A percentile compares a stretch with the other conserved stretches of the same genome.
Conservation (phyloP, 2,329 filamentous ascomycete genomes). For the Monosporascus sp. region DNA sequence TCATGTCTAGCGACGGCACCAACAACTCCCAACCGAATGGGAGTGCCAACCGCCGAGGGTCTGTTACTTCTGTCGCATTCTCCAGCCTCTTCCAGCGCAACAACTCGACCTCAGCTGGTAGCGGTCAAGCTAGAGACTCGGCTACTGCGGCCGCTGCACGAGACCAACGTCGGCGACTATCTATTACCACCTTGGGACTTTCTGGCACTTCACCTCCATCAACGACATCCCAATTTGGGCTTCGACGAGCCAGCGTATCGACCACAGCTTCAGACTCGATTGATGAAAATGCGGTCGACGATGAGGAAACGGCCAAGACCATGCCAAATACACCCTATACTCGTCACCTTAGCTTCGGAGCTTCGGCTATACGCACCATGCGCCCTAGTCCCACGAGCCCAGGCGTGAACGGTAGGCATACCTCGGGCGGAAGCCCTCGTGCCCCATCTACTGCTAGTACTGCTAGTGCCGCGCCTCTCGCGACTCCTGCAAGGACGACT, state of each 20-base stretch:
- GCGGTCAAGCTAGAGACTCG: conserved; percentile 16
- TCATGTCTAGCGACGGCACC: conserved; percentile 26
- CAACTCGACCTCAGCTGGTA: conserved; percentile 43
- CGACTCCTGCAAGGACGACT: conserved; percentile 26
- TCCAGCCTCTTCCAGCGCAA: conserved; percentile 55
- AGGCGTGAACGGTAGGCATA: conserved; percentile 55
- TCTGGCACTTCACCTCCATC: conserved; percentile 61
- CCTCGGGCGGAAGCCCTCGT: conserved; percentile 20
- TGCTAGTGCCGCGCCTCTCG: conserved; percentile 26
- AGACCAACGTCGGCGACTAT: conserved; percentile 61
- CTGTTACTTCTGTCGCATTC: conserved; percentile 51
- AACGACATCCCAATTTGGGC: conserved; percentile 42
- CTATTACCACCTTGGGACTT: conserved; percentile 68
- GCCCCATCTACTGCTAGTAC: conserved; percentile 30
- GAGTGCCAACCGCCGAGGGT: conserved; percentile 42
- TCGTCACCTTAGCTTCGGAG: conserved; percentile 85
- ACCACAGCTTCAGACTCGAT: conserved; percentile 59
- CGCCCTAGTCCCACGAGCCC: conserved; percentile 55
- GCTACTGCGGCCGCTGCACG: conserved; percentile 19
- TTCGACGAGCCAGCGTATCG: conserved; percentile 63
- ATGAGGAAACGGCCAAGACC: conserved; percentile 56
- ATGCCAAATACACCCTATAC: conserved; percentile 69
- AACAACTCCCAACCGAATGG: conserved; percentile 17
- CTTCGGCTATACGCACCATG: conserved; percentile 68
- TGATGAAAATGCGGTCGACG: conserved; percentile 70